These are phyloP conservation scores for Plasmodium adleri DNA, from an alignment of 169 alveolate species.

Conservation along the genomic window DNA sequence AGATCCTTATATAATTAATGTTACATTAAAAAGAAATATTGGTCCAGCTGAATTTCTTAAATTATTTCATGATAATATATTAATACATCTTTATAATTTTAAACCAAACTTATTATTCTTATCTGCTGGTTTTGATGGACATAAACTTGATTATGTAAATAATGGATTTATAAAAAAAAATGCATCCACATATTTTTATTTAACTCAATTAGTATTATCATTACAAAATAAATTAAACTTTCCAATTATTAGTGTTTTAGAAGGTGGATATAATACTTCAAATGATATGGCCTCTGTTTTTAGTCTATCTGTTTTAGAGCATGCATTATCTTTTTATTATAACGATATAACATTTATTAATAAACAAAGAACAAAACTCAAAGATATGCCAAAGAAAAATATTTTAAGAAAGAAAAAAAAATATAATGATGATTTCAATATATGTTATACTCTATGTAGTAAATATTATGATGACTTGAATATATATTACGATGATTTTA, in stretches of 20 bases:
- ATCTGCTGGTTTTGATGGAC: constrained; percentile 99
- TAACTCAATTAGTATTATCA: constrained; percentile 94
- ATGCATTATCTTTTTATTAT: constrained; percentile 88
- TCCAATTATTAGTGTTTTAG: constrained; percentile 95
- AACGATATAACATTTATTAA: constrained; percentile 10
- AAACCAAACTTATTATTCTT: constrained; percentile 94
- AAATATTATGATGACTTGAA: not conserved
- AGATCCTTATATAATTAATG: constrained; percentile 88
- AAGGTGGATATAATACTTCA: constrained; percentile 98
- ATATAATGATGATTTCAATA: not conserved
- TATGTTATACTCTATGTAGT: too few species aligned
- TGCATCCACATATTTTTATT: constrained; percentile 95
- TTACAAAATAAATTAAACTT: constrained; percentile 92
- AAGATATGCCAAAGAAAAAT: not conserved
- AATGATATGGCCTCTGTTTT: constrained; percentile 93
- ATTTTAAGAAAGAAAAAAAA: not conserved
- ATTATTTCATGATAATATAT: constrained; percentile 87
- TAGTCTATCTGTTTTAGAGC: constrained; percentile 94
- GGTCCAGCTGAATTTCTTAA: constrained; percentile 85
- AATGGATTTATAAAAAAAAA: constrained; percentile 91
- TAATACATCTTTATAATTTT: constrained; percentile 93
- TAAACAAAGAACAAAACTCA: not conserved
- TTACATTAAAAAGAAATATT: constrained; percentile 89
- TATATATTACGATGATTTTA: too few species aligned
- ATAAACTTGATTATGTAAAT: constrained; percentile 93